Percentiles rank a stretch among this genome's conserved stretches.
Evolutionary conservation across 164 flowering plant species (phyloP).

Genomic region (Vitis riparia): DNA sequence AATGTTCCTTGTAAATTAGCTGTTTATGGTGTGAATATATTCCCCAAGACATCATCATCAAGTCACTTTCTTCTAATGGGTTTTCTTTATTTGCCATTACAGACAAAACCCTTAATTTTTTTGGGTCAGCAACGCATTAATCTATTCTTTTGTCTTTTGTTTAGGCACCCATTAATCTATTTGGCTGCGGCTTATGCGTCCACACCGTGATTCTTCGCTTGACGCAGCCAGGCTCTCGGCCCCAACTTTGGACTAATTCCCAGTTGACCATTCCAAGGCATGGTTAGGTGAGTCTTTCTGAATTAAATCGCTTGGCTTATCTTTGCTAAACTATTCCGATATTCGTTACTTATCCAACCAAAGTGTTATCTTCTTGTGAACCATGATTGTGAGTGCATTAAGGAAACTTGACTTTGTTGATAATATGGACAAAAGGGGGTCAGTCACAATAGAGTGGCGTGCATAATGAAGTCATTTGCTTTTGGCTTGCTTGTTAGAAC

Average conservation of each 20-base stretch:
- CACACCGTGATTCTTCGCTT: background rate
- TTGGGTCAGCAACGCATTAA: slow-evolving; percentile 1
- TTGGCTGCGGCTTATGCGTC: background rate
- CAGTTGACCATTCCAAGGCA: background rate
- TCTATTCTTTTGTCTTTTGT: background rate
- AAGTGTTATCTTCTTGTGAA: too few species aligned
- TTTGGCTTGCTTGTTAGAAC: too few species aligned
- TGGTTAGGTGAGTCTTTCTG: background rate
- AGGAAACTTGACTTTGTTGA: too few species aligned
- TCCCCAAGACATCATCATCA: slow-evolving; percentile 25
- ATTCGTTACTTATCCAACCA: background rate
- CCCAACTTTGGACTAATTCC: too few species aligned
- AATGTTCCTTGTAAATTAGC: slow-evolving; percentile 19
- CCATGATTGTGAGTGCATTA: too few species aligned
- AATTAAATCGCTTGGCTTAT: background rate
- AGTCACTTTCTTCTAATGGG: slow-evolving; percentile 28
- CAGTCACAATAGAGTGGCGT: too few species aligned
- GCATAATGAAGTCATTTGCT: too few species aligned
- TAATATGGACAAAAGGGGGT: too few species aligned
- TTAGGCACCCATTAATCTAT: background rate
- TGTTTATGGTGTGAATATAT: slow-evolving; percentile 22
- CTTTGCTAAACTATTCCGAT: background rate
- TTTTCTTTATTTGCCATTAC: slow-evolving; percentile 15
- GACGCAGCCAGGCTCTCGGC: too few species aligned
- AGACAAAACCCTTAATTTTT: slow-evolving; percentile 21